Evolutionary conservation across 1,284 basidiomycete species (phyloP), one percentile per base, ranked within the genome.

Genomic region (Rhodotorula sp.): DNA sequence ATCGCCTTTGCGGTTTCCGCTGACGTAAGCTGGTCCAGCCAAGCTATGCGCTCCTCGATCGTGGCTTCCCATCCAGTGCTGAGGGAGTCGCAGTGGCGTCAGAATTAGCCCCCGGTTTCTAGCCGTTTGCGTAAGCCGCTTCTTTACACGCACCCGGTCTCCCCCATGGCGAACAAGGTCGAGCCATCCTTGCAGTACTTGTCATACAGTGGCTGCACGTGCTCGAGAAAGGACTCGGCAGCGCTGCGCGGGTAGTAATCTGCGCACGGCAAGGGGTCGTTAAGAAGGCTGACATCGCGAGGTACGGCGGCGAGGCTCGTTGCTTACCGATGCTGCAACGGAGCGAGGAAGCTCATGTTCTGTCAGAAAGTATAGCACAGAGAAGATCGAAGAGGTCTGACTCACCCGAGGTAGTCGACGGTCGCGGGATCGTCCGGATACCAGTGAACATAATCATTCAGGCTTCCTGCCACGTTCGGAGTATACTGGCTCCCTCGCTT

Each of bases 151-250:
- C 73, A 68, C n/a, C 79, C 81, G 12, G 79, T 81, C 69, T 82
- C 81, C 2, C 80, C 81, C 43, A 81, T 80, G 20, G 80, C 81
- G 51, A 82, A 81, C 34, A 77, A 77, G 47, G 72, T 64, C 23
- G 21, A 60, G 20, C 68, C 70, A 26, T 64, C 65, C 21, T 43
- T 23, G 58, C 69, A 71, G 61, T 78, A 81, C 61, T 78, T 78
- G 72, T 81, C 80, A 65, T 81, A 80, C 68, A 82, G 69, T 65
- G 21, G 62, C 60, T 68, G 52, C 54, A 68, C 58, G 47, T 49
- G 64, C 29, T 63, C 61, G 15, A 66, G 29, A 52, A 72, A 69
- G 0, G 31, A 54, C 31, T 68, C 61, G 23, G 21, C 46, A 7
- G 39, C 1, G 18, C 34, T 31, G 7, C 8, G n/a, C 16, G 69